These are phyloP conservation scores for Melastoma candidum DNA, from an alignment of 441 rosid genomes.

Conservation along the genomic window DNA sequence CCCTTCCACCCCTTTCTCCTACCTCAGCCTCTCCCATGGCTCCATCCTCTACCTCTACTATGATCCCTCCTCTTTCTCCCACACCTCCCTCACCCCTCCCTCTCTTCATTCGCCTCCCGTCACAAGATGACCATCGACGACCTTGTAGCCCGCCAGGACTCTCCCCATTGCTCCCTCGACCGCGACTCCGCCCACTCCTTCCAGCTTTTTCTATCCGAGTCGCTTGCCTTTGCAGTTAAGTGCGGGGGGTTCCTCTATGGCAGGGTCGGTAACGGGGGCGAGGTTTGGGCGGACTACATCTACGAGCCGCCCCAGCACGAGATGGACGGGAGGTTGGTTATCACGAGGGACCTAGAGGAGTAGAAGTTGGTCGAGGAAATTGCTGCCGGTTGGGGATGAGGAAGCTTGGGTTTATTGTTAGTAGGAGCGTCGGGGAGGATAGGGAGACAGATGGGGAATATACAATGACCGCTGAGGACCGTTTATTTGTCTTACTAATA, in stretches of 20 bases:
- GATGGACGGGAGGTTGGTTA: constrained; percentile 41
- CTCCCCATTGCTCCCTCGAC: constrained; percentile 80
- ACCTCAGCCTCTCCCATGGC: constrained; percentile 62
- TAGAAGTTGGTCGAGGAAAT: constrained; percentile 75
- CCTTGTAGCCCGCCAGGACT: constrained; percentile 78
- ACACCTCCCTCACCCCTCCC: constrained; percentile 50
- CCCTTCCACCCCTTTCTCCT: constrained; percentile 40
- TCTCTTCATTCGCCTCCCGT: constrained; percentile 64
- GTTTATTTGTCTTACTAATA: too few relatives aligned
- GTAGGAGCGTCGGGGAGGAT: constrained; percentile 64
- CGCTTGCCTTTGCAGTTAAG: constrained; percentile 72
- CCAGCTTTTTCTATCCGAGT: constrained; percentile 71
- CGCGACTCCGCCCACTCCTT: constrained; percentile 76
- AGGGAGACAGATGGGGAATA: constrained; percentile 43
- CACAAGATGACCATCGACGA: constrained; percentile 99
- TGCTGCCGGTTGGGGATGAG: constrained; percentile 74
- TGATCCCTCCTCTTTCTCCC: constrained; percentile 65
- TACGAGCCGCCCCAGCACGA: constrained; percentile 98
- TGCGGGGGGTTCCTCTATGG: constrained; percentile 96
- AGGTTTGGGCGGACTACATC: constrained; percentile 71
- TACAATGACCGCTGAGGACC: constrained; percentile 56
- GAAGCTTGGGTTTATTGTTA: constrained; percentile 81
- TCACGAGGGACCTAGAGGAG: constrained; percentile 61
- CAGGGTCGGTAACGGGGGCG: constrained; percentile 55
- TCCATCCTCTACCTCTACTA: constrained; percentile 66